Evolutionary conservation across 495 filamentous ascomycete species (phyloP).

Genomic region (Amniculicola lignicola): DNA sequence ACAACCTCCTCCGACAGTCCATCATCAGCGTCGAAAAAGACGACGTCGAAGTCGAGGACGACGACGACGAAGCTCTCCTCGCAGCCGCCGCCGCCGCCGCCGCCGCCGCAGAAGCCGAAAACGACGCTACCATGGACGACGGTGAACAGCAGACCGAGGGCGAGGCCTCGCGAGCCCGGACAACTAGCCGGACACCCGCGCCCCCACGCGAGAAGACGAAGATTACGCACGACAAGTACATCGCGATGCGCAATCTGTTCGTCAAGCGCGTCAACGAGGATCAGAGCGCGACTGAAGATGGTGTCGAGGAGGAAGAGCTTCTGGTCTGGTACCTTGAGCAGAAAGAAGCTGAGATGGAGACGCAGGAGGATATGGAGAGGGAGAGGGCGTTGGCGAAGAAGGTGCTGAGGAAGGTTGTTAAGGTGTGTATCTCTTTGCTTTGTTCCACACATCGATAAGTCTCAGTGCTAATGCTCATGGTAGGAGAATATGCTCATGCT

Average conservation of each 20-base stretch:
- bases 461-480: background rate
- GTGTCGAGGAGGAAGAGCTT: constrained; percentile 83
- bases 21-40: constrained; percentile 99
- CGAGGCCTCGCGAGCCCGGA: constrained; percentile 7
- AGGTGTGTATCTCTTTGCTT: constrained; percentile 56
- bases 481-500: constrained; percentile 92
- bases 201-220: constrained; percentile 66
- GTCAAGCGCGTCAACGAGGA: constrained; percentile 79
- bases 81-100: constrained; percentile 36
- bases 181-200: constrained; percentile 41
- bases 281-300: constrained; percentile 67
- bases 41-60: constrained; percentile 93
- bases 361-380: constrained; percentile 70
- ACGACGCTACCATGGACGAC: constrained; percentile 48
- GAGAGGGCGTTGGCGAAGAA: constrained; percentile 78
- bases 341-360: constrained; percentile 77
- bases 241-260: constrained; percentile 79
- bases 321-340: constrained; percentile 92
- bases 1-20: constrained; percentile 80
- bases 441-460: background rate
- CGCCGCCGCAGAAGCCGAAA: constrained; percentile 34
- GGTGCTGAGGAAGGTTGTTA: constrained; percentile 93
- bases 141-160: constrained; percentile 40
- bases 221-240: constrained; percentile 94
- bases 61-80: constrained; percentile 58